Evolutionary conservation across 371 early-diverging fungal genomes (phyloP).

Genomic region (Mucor saturninus): DNA sequence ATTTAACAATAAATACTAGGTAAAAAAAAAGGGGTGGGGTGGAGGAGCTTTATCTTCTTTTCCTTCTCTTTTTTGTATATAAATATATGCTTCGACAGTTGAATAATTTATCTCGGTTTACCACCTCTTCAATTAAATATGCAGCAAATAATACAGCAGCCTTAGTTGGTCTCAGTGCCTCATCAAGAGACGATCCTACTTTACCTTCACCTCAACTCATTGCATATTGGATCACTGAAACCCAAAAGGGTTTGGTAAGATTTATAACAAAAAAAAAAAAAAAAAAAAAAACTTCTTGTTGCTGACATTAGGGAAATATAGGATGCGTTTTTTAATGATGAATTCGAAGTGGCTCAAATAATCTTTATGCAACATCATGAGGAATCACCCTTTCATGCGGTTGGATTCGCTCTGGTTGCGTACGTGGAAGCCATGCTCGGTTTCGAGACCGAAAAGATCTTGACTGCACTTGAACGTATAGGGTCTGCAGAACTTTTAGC

Average conservation of each 20-base stretch:
- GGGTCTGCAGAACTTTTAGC: conserved; percentile 42
- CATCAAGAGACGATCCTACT: conserved; percentile 30
- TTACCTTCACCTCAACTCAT: conserved; percentile 38
- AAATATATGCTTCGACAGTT: conserved; percentile 43
- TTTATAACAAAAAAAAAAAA: not conserved
- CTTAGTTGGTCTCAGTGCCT: conserved; percentile 27
- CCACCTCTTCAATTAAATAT: conserved; percentile 47
- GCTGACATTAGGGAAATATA: conserved; percentile 8
- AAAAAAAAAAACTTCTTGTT: not conserved
- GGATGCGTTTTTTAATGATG: conserved; percentile 55
- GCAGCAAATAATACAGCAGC: conserved; percentile 40
- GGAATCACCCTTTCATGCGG: conserved; percentile 56
- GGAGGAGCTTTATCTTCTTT: not conserved
- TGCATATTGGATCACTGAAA: conserved; percentile 50
- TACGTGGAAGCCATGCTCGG: conserved; percentile 58
- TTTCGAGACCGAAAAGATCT: conserved; percentile 46
- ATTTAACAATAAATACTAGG: not conserved
- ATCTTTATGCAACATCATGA: conserved; percentile 45
- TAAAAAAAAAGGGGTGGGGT: not conserved
- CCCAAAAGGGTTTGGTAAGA: conserved; percentile 53
- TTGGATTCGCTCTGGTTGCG: conserved; percentile 52
- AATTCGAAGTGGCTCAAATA: conserved; percentile 46
- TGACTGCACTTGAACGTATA: conserved; percentile 46
- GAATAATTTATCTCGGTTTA: conserved; percentile 41
- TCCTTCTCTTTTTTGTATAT: not conserved